Percentiles rank a stretch among this genome's conserved stretches.
Conservation (phyloP, 148 eudicot genomes). For the Spergularia bocconei region DNA sequence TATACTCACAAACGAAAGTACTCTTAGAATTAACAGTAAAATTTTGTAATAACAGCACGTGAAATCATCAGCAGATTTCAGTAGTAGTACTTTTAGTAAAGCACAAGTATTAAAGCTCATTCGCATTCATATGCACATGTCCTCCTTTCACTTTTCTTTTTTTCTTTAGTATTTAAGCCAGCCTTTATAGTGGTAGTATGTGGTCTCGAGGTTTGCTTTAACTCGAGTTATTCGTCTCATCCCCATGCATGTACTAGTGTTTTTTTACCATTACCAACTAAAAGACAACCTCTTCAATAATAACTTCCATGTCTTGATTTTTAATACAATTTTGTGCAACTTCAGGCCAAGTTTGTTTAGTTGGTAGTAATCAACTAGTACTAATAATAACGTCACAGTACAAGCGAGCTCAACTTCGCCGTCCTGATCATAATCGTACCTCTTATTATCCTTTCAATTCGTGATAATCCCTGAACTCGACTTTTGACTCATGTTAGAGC, state of each 20-base stretch:
- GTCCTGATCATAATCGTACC: too few species aligned
- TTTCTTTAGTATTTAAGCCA: slow-evolving; percentile 4
- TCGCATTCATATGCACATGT: neutral
- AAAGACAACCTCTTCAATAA: slow-evolving; percentile 11
- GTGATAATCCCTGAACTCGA: too few species aligned
- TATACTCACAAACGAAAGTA: slow-evolving; percentile 5
- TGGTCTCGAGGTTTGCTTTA: slow-evolving; percentile 37
- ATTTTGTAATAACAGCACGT: slow-evolving; percentile 18
- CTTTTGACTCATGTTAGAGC: too few species aligned
- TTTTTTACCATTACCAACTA: neutral
- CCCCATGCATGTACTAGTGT: too few species aligned
- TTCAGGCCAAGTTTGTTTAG: too few species aligned
- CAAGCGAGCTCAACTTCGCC: too few species aligned
- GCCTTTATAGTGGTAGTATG: slow-evolving; percentile 8
- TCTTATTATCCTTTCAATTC: too few species aligned
- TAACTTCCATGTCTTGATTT: too few species aligned
- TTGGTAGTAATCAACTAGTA: too few species aligned
- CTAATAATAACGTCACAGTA: too few species aligned
- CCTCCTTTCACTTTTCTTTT: neutral
- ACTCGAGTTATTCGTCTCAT: slow-evolving; percentile 7
- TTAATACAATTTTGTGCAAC: too few species aligned
- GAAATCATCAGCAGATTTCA: slow-evolving; percentile 23
- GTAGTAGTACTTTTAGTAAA: slow-evolving; percentile 13
- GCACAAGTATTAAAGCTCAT: slow-evolving; percentile 7
- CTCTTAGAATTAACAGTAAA: slow-evolving; percentile 11